phyloP scores from a whole-genome alignment of 768 basidiomycete genomes.

The Auricularia cornea region DNA sequence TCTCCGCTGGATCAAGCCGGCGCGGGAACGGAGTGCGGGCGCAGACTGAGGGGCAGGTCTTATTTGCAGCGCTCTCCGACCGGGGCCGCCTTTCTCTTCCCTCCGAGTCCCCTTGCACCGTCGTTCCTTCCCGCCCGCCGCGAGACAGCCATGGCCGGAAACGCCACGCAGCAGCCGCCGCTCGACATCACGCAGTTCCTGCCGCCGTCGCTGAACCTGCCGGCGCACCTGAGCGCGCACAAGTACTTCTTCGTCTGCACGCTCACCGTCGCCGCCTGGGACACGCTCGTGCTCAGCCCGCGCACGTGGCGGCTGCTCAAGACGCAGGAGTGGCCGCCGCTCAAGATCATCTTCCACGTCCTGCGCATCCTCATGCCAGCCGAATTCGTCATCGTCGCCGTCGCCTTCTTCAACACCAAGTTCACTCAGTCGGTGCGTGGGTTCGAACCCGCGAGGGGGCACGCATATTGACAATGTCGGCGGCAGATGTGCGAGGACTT shows the following conservation, averaged over 20 bases:
- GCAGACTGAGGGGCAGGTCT: too few relatives aligned
- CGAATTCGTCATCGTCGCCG: conserved; percentile 71
- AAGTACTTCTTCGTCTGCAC: conserved; percentile 89
- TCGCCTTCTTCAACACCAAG: conserved; percentile 76
- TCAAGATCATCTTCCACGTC: conserved; percentile 72
- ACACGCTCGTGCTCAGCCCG: conserved; percentile 76
- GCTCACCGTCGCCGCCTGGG: conserved; percentile 84
- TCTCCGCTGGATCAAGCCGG: too few relatives aligned
- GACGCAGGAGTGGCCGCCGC: conserved; percentile 57
- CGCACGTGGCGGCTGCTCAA: conserved; percentile 65
- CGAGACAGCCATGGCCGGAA: too few relatives aligned
- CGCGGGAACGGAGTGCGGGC: too few relatives aligned
- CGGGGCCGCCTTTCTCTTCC: too few relatives aligned
- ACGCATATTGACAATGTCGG: neutral
- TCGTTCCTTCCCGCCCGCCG: too few relatives aligned
- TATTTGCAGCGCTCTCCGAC: too few relatives aligned
- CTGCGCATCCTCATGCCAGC: conserved; percentile 68
- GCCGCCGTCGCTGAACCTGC: conserved; percentile 62
- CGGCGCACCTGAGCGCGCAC: conserved; percentile 73
- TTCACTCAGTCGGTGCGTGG: conserved; percentile 47
- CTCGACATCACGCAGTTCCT: conserved; percentile 23
- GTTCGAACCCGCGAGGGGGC: neutral
- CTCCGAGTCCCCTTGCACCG: too few relatives aligned
- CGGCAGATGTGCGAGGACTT: conserved; percentile 54
- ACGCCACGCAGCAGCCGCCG: neutral